Evolutionary conservation across 2,329 filamentous ascomycete species (phyloP).

Genomic region (Nigrospora sphaerica): DNA sequence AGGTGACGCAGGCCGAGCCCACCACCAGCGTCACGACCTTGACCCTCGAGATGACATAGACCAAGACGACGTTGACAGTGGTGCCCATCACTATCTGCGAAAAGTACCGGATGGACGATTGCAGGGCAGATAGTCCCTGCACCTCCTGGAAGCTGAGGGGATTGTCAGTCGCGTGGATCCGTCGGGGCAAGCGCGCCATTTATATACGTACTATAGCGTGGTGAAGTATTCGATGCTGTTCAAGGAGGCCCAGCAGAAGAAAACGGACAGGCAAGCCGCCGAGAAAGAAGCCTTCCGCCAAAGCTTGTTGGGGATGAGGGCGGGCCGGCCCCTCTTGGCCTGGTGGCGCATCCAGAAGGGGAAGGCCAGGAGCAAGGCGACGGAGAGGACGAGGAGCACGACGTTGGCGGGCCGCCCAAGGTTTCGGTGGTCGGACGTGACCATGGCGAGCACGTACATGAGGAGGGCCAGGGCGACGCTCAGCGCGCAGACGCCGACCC

Average conservation of each 20-base stretch:
- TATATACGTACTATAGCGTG: constrained; percentile 28
- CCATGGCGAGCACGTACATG: constrained; percentile 40
- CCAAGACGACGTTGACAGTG: constrained; percentile 32
- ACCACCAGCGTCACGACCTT: constrained; percentile 29
- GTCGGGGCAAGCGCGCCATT: background rate
- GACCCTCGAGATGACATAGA: constrained; percentile 30
- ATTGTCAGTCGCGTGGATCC: background rate
- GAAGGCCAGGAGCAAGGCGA: constrained; percentile 35
- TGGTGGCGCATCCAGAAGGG: constrained; percentile 29
- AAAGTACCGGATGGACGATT: constrained; percentile 32
- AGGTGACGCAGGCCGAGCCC: constrained; percentile 33
- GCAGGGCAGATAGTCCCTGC: constrained; percentile 29
- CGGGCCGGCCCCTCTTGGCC: constrained; percentile 16
- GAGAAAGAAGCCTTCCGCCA: constrained; percentile 49
- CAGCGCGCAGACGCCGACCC: constrained; percentile 26
- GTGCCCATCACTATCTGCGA: constrained; percentile 37
- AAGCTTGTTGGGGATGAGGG: constrained; percentile 48
- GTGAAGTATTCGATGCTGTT: constrained; percentile 36
- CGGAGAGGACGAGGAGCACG: constrained; percentile 29
- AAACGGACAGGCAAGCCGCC: constrained; percentile 38
- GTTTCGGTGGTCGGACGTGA: constrained; percentile 26
- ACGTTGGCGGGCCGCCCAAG: constrained; percentile 30
- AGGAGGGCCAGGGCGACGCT: background rate
- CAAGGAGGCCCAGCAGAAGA: constrained; percentile 31
- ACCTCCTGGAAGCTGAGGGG: constrained; percentile 34